phyloP scores from a whole-genome alignment of 345 rosid genomes.

The Sapria himalayana region DNA sequence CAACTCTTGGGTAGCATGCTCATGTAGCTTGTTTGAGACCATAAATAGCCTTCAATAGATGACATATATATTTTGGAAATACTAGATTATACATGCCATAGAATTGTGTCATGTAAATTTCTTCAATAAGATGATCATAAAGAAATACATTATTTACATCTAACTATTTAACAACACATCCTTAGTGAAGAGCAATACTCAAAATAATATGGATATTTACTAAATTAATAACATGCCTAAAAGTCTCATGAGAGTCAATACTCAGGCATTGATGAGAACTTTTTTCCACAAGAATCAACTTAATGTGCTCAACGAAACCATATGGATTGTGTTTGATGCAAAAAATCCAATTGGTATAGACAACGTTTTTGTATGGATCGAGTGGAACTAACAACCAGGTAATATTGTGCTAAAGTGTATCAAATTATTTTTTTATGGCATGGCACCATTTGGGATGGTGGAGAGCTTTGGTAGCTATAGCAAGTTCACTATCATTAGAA shows the following conservation, averaged over 20 bases:
- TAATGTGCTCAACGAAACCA: not conserved
- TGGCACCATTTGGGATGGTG: not conserved
- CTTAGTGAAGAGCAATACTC: not conserved
- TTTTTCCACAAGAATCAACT: not conserved
- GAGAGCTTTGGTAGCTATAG: not conserved
- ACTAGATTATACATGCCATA: not conserved
- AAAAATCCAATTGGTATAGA: not conserved
- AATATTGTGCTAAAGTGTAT: not conserved
- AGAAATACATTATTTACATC: constrained; percentile 1
- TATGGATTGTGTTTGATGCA: not conserved
- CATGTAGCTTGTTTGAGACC: not conserved
- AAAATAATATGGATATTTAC: not conserved
- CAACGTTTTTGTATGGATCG: not conserved
- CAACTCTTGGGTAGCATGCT: not conserved
- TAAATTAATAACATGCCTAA: not conserved
- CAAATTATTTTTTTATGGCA: not conserved
- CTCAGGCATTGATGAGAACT: not conserved
- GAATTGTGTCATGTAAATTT: not conserved
- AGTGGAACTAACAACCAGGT: not conserved
- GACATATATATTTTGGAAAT: not conserved
- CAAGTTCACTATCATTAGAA: too few species aligned
- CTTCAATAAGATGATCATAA: not conserved
- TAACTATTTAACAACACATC: not conserved
- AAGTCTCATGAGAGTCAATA: not conserved
- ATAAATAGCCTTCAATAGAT: not conserved